Conservation (phyloP, 176 grass and related monocot species). For the Olyra latifolia region DNA sequence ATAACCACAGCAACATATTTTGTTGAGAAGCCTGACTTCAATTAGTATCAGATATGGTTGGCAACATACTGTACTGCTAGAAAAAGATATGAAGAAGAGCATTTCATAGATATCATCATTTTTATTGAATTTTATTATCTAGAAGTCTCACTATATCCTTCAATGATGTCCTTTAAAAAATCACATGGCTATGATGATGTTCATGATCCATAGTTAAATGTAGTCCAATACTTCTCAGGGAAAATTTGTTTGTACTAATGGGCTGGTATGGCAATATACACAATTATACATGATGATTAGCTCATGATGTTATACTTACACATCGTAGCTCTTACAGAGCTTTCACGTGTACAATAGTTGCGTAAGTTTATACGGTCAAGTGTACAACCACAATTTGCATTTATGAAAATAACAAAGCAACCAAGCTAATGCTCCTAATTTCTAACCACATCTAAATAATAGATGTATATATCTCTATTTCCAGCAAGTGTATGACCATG, state of each 20-base stretch:
- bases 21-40: background rate
- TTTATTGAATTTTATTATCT: background rate
- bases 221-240: background rate
- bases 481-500: constrained; percentile 94
- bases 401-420: constrained; percentile 3
- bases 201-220: background rate
- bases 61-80: background rate
- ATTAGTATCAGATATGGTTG: background rate
- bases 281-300: background rate
- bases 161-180: background rate
- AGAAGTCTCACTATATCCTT: background rate
- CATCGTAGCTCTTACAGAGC: background rate
- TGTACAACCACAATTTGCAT: background rate
- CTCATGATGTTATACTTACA: constrained; percentile 7
- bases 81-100: background rate
- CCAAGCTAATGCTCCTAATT: background rate
- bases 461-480: constrained; percentile 19
- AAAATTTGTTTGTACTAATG: constrained; percentile 7
- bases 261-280: background rate
- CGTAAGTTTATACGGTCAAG: background rate
- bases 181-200: background rate
- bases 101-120: constrained; percentile 4
- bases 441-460: constrained; percentile 5
- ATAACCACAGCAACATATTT: background rate
- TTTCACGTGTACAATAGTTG: background rate